Percentiles rank a stretch among this genome's conserved stretches.
phyloP scores from a whole-genome alignment of 495 filamentous ascomycete genomes.

The Delitschia confertaspora region DNA sequence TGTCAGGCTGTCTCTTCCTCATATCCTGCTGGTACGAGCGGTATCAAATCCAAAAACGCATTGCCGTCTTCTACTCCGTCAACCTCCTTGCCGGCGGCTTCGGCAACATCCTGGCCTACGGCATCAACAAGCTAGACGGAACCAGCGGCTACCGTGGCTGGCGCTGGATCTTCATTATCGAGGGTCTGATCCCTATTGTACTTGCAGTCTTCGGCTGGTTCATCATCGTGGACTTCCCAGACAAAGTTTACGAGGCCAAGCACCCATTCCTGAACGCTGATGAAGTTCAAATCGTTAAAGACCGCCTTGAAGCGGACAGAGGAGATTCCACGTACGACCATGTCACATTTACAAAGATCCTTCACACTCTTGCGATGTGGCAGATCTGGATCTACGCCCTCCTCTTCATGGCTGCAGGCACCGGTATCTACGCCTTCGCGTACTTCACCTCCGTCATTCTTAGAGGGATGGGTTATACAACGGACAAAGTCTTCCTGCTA shows the following conservation, averaged over 20 bases:
- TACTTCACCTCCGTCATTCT: constrained; percentile 46
- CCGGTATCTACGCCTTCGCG: constrained; percentile 40
- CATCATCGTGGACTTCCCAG: constrained; percentile 25
- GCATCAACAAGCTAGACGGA: constrained; percentile 28
- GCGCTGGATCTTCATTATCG: constrained; percentile 52
- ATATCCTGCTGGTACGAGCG: constrained; percentile 55
- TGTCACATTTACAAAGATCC: constrained; percentile 29
- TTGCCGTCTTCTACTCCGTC: constrained; percentile 56
- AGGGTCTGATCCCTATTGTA: constrained; percentile 42
- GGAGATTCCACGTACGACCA: constrained; percentile 30
- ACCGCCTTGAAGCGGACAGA: constrained; percentile 31
- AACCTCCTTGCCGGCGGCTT: constrained; percentile 52
- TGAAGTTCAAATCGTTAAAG: constrained; percentile 32
- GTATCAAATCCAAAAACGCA: constrained; percentile 28
- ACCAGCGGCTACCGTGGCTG: constrained; percentile 43
- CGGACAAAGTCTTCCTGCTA: constrained; percentile 36
- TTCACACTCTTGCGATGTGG: constrained; percentile 8
- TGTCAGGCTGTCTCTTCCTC: constrained; percentile 50
- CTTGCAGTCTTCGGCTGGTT: constrained; percentile 34
- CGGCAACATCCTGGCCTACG: constrained; percentile 54
- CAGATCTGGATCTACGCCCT: constrained; percentile 32
- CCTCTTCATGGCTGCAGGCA: constrained; percentile 38
- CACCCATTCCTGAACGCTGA: constrained; percentile 21
- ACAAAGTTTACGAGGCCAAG: constrained; percentile 22
- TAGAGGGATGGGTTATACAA: constrained; percentile 39